phyloP scores from a whole-genome alignment of 805 yeast species.

The Huiozyma naganishii region DNA sequence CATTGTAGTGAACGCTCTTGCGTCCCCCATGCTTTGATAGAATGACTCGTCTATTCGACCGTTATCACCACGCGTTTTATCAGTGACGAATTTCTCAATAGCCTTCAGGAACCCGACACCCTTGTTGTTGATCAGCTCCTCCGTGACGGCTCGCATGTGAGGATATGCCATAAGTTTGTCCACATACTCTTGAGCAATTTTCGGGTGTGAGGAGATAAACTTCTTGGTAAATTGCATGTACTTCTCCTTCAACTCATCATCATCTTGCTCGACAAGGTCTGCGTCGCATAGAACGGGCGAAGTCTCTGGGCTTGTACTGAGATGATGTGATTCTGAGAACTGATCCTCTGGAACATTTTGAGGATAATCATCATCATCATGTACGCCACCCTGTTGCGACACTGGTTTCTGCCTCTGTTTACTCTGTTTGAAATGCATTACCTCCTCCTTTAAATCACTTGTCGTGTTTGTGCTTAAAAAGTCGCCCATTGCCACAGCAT shows the following conservation, averaged over 20 bases:
- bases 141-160: conserved; percentile 56
- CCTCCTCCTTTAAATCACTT: conserved; percentile 24
- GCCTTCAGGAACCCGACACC: conserved; percentile 71
- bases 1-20: conserved; percentile 21
- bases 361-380: neutral
- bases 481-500: conserved; percentile 16
- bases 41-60: conserved; percentile 4
- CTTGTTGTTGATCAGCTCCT: conserved; percentile 57
- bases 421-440: conserved; percentile 24
- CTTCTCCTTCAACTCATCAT: conserved; percentile 14
- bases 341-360: neutral
- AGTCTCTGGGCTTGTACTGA: neutral
- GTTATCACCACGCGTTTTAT: conserved; percentile 16
- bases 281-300: conserved; percentile 1
- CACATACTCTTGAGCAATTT: conserved; percentile 26
- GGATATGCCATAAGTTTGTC: conserved; percentile 26
- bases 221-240: conserved; percentile 24
- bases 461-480: conserved; percentile 18
- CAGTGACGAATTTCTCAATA: conserved; percentile 64
- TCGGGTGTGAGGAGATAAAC: conserved; percentile 26
- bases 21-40: conserved; percentile 12
- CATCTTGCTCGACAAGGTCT: conserved; percentile 1
- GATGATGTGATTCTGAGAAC: neutral
- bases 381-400: neutral
- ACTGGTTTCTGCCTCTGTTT: conserved; percentile 13